Evolutionary conservation across 2,329 filamentous ascomycete genomes (phyloP).

Genomic region (Aspergillus sp.): DNA sequence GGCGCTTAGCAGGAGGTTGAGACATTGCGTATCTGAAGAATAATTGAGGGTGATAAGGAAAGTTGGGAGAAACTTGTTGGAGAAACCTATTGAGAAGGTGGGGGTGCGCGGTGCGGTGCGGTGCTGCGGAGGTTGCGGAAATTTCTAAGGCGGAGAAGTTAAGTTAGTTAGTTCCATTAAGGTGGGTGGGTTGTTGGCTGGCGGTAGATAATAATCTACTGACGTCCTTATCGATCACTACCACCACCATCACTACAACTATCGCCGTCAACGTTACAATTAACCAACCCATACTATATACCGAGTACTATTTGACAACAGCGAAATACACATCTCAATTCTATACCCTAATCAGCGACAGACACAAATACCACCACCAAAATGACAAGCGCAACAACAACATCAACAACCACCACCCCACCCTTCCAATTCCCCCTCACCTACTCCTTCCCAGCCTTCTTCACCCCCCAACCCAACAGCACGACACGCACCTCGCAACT

Average conservation of each 20-base stretch:
- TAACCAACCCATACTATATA: too few species aligned
- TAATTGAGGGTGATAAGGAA: background rate
- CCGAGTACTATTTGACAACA: background rate
- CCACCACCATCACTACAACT: background rate
- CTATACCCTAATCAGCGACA: accelerated
- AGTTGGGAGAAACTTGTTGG: background rate
- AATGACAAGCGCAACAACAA: background rate
- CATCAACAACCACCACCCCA: conserved; percentile 15
- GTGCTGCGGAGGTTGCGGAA: background rate
- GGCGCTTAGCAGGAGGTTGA: conserved; percentile 15
- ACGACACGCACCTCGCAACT: conserved; percentile 56
- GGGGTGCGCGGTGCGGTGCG: background rate
- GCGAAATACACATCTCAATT: background rate
- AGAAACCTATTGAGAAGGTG: too few species aligned
- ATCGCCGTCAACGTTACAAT: too few species aligned
- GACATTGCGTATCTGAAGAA: conserved; percentile 1
- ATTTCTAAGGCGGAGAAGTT: conserved; percentile 4
- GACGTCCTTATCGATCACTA: background rate
- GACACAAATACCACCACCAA: background rate
- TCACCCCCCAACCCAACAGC: conserved; percentile 51
- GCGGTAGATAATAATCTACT: background rate
- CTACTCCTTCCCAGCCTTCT: conserved; percentile 57
- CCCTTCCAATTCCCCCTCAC: conserved; percentile 45
- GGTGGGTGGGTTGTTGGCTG: background rate
- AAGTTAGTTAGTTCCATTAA: too few species aligned